phyloP scores from a whole-genome alignment of 2,329 filamentous ascomycete genomes.

The Penicillium verrucosum region DNA sequence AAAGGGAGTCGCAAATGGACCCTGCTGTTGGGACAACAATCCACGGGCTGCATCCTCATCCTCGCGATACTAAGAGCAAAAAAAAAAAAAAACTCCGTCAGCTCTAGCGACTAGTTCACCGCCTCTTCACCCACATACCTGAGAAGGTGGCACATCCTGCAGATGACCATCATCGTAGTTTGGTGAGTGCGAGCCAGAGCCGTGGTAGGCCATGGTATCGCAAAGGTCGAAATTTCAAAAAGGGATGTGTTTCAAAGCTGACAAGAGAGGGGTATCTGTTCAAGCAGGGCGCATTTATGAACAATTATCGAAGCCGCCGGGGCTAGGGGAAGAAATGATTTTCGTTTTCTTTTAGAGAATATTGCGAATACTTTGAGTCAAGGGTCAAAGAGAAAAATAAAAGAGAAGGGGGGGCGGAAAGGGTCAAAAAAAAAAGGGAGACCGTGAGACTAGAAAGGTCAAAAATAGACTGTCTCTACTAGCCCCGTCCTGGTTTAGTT shows the following conservation, averaged over 20 bases:
- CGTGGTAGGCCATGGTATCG: slow-evolving; percentile 62
- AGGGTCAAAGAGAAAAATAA: slow-evolving; percentile 15
- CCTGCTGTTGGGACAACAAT: slow-evolving; percentile 46
- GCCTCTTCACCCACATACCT: slow-evolving; percentile 48
- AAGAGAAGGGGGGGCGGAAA: slow-evolving; percentile 10
- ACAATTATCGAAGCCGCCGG: slow-evolving; percentile 19
- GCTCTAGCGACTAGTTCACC: not conserved
- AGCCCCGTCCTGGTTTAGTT: slow-evolving; percentile 12
- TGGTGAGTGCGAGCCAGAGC: slow-evolving; percentile 48
- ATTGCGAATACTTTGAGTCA: slow-evolving; percentile 5
- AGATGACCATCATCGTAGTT: slow-evolving; percentile 59
- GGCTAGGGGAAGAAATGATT: slow-evolving; percentile 14
- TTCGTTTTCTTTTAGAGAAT: not conserved
- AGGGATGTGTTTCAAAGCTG: slow-evolving; percentile 11
- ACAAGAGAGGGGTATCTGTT: slow-evolving; percentile 13
- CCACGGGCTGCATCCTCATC: slow-evolving; percentile 50
- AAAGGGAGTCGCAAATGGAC: slow-evolving; percentile 47
- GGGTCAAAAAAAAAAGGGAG: slow-evolving; percentile 16
- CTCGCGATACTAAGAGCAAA: slow-evolving; percentile 28
- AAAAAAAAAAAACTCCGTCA: not conserved
- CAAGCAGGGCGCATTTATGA: slow-evolving; percentile 2
- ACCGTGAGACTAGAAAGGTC: slow-evolving; percentile 16
- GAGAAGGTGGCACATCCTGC: slow-evolving; percentile 61
- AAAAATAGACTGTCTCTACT: slow-evolving; percentile 24
- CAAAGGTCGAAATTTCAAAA: slow-evolving; percentile 9